Conservation (phyloP, 495 filamentous ascomycete species). For the Thermochaetoides thermophila region DNA sequence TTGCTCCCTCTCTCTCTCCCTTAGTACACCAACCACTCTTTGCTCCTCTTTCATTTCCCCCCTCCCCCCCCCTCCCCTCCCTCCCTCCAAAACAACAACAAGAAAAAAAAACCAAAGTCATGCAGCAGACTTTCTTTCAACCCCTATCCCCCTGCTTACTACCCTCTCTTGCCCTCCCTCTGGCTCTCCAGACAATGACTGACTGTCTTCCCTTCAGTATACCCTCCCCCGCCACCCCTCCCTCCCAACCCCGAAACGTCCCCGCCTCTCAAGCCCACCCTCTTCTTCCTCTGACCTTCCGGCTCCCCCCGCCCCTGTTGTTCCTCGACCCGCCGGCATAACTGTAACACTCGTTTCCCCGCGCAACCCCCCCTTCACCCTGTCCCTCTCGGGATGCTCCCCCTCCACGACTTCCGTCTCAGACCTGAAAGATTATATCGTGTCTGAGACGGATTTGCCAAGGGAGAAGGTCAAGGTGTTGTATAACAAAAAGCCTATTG, state of each 20-base stretch:
- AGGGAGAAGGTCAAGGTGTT: slow-evolving; percentile 70
- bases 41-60: slow-evolving; percentile 27
- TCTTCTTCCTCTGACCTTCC: not conserved
- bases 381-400: slow-evolving; percentile 45
- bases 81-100: not conserved
- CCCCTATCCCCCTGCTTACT: not conserved
- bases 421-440: slow-evolving; percentile 53
- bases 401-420: slow-evolving; percentile 41
- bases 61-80: not conserved
- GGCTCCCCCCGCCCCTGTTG: slow-evolving; percentile 9
- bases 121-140: not conserved
- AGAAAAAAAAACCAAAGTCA: not conserved
- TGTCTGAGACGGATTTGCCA: slow-evolving; percentile 31
- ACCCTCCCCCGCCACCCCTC: slow-evolving; percentile 31
- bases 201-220: slow-evolving; percentile 18
- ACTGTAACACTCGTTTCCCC: slow-evolving; percentile 47
- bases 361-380: slow-evolving; percentile 52
- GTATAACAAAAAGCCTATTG: slow-evolving; percentile 64
- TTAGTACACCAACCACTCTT: not conserved
- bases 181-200: not conserved
- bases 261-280: not conserved
- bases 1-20: not conserved
- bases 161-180: not conserved
- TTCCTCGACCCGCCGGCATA: slow-evolving; percentile 30
- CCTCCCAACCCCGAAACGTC: slow-evolving; percentile 4